Percentiles rank a stretch among this genome's conserved stretches.
Conservation (phyloP, 2,329 filamentous ascomycete genomes). For the Hypoxylon sp. region DNA sequence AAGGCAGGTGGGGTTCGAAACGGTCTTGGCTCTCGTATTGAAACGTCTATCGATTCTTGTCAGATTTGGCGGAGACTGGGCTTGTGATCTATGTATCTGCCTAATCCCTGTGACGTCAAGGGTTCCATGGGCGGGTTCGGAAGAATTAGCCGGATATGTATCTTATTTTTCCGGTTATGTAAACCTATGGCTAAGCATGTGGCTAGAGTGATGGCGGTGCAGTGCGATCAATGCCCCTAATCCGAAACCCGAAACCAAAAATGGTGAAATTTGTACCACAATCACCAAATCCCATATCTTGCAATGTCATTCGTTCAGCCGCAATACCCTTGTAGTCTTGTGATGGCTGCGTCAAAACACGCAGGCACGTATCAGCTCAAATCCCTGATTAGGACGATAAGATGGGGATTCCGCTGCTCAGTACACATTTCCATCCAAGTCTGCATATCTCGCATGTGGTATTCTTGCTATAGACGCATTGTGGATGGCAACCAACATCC, state of each 20-base stretch:
- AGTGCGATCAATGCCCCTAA: background rate
- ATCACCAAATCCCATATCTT: constrained; percentile 41
- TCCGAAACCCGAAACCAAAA: background rate
- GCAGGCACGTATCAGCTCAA: background rate
- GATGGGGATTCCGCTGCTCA: constrained; percentile 19
- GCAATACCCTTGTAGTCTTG: constrained; percentile 21
- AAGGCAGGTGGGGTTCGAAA: constrained; percentile 23
- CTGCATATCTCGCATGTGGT: constrained; percentile 21
- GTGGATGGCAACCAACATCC: constrained; percentile 26
- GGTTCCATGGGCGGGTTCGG: background rate
- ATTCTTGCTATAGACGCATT: constrained; percentile 9
- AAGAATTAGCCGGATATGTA: background rate
- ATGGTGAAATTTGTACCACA: constrained; percentile 40
- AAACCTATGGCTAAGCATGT: background rate
- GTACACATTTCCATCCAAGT: constrained; percentile 28
- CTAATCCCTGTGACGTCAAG: constrained; percentile 2
- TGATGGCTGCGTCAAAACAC: constrained; percentile 18
- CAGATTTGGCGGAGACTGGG: constrained; percentile 15
- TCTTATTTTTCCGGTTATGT: constrained; percentile 10
- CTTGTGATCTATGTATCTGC: too few relatives aligned
- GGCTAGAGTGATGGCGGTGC: constrained; percentile 30
- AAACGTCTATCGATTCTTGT: constrained; percentile 32
- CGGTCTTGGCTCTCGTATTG: constrained; percentile 44
- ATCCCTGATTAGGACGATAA: constrained; percentile 13
- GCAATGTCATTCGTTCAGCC: constrained; percentile 37